These are phyloP conservation scores for Lathyrus tuberosus DNA, from an alignment of 306 rosid genomes.

Conservation along the genomic window DNA sequence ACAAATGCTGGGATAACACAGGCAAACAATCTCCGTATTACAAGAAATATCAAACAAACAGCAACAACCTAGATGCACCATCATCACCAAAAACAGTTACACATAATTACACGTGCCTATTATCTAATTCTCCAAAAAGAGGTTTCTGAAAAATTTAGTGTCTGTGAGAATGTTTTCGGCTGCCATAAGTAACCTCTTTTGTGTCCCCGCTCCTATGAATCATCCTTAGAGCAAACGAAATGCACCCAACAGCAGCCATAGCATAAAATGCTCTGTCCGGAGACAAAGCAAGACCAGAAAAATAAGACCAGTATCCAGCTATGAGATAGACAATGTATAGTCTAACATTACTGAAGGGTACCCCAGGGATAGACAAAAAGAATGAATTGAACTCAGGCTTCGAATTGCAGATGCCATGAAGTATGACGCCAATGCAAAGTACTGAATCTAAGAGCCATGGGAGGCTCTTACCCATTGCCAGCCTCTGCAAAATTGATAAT, in stretches of 20 bases:
- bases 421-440: constrained; percentile 78
- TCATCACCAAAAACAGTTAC: constrained; percentile 25
- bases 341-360: constrained; percentile 55
- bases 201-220: constrained; percentile 55
- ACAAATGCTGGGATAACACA: constrained; percentile 26
- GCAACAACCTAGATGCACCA: constrained; percentile 34
- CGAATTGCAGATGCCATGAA: constrained; percentile 77
- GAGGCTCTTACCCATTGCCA: constrained; percentile 69
- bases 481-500: constrained; percentile 64
- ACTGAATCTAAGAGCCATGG: constrained; percentile 88
- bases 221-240: constrained; percentile 59
- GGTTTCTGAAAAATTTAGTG: constrained; percentile 51
- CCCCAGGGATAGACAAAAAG: constrained; percentile 52
- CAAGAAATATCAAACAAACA: constrained; percentile 27
- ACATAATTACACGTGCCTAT: constrained; percentile 24
- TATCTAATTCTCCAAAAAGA: constrained; percentile 20
- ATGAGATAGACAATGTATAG: constrained; percentile 62
- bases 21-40: constrained; percentile 18
- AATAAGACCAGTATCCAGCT: constrained; percentile 77
- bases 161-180: constrained; percentile 79
- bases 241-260: constrained; percentile 73
- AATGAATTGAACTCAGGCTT: constrained; percentile 74
- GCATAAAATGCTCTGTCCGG: constrained; percentile 69
- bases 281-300: constrained; percentile 75
- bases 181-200: constrained; percentile 54